Evolutionary conservation across 768 basidiomycete species (phyloP), one percentile per base, ranked within the genome.

Genomic region (Suillus subluteus): DNA sequence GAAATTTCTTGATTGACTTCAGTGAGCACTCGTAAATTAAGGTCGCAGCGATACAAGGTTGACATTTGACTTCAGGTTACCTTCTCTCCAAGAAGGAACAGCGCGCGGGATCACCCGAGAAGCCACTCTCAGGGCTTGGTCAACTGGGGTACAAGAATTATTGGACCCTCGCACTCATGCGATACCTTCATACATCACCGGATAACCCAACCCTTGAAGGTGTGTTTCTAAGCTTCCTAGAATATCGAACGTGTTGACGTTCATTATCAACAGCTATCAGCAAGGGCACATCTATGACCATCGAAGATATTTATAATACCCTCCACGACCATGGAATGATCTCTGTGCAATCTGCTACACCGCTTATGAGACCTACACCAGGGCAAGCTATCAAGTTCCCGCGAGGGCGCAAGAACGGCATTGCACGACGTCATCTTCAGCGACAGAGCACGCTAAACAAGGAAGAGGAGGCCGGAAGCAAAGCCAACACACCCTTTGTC

Each of bases 1-100:
- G 98, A 15, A 95, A 95, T 78, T 84, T 95, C 64, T 84, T 99
- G 72, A 99, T 99, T 71, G 98, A 99, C 79, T 99, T 99, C 81
- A 99, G 97, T 98, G 63, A 46, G 73, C 71, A 26, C 30, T 62
- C 35, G 23, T 52, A 67, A 61, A 46, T 38, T 68, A 43, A 41
- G 41, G 18, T 43, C 41, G 13, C 37, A 35, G 11, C 30, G n/a
- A 44, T 26, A 35, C 32, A n/a, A 21, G 32, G 8, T 44, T 26
- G 12, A 43, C 15, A 64, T 37, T 65, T 72, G 44, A 65, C 65
- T 66, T 8, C 69, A 99, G 97, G 98, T 79, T 99, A 98, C 80
- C 83, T 98, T 9, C 81, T 99, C 70, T 98, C 96, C 8, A 97
- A 94, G 84, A 98, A 98, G 74, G 98, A 99, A 77, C 89, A 88